Conservation (phyloP, 176 grass and related monocot species). For the Carex littledalei region DNA sequence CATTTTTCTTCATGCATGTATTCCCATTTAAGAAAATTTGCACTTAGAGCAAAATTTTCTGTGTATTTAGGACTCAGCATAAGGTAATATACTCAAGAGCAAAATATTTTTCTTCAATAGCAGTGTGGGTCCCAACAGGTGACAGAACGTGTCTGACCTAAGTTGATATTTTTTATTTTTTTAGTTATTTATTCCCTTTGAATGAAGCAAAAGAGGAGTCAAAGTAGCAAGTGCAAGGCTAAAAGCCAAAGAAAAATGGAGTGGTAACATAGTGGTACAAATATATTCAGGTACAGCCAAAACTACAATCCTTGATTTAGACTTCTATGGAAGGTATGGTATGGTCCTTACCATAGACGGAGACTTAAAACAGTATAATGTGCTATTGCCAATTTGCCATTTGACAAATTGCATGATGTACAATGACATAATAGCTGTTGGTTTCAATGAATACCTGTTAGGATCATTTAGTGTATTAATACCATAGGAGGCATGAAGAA, state of each 20-base stretch:
- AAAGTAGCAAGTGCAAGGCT: background rate
- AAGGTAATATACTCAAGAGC: background rate
- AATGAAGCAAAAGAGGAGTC: background rate
- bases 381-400: too few species aligned
- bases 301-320: too few species aligned
- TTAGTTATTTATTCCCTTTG: background rate
- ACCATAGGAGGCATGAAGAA: background rate
- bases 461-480: background rate
- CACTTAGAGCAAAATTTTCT: background rate
- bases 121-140: background rate
- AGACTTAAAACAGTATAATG: too few species aligned
- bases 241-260: background rate
- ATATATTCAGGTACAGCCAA: too few species aligned
- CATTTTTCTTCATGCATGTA: background rate
- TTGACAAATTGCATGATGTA: too few species aligned
- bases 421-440: too few species aligned
- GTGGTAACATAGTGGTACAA: background rate
- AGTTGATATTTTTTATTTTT: background rate
- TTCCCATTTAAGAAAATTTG: background rate
- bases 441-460: too few species aligned
- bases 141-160: background rate
- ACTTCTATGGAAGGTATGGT: too few species aligned
- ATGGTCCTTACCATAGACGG: too few species aligned
- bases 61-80: background rate
- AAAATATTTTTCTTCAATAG: background rate